Base-by-base conservation (phyloP, 2,329 filamentous ascomycete species). In the Colletotrichum spinosum region DNA sequence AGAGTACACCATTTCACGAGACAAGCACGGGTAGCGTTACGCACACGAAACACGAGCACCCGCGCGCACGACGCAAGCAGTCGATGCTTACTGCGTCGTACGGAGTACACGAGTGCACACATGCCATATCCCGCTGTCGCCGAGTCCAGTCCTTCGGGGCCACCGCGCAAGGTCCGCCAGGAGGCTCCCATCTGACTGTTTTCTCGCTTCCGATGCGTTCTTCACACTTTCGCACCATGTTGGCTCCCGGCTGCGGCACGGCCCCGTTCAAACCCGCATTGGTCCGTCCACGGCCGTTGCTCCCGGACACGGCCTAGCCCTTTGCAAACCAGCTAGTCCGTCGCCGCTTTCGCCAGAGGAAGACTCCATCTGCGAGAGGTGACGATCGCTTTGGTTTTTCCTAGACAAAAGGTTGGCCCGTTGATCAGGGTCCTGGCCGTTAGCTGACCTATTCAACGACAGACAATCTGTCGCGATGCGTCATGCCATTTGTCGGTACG, bases 101-200 rank as follows among this genome's bases (percentile, higher is more conserved):
- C 52, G 46, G 58, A 56, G 8, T 25, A 25, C 25, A 25, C 25
- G 4, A 25, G 25, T 25, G 5, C 3, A 25, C 41, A 48, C 41
- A 35, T 49, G 58, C 62, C 58, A 56, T 48, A 53, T 48, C 52
- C 38, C 25, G 39, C 62, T 56, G 52, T 25, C 60, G 57, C 37
- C 58, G 53, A 52, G 52, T 33, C 58, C 62, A 52, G 48, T 56
- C 62, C 56, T 65, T 52, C 41, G 62, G 58, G 48, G 58, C 58
- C 41, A 52, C 51, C 53, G 41, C 48, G 51, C 58, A 61, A 50
- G 41, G 51, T 62, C 48, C 48, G 46, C 58, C 55, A 50, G 41
- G 51, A 65, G 46, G 51, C 39, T 48, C 57, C 41, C 46, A 38
- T 37, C 6, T 50, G 48, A 34, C 25, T 25, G 42, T 10, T 39